Evolutionary conservation across 2,329 filamentous ascomycete genomes (phyloP), one percentile per base, ranked within the genome.

Genomic region (Leptographium flavum): DNA sequence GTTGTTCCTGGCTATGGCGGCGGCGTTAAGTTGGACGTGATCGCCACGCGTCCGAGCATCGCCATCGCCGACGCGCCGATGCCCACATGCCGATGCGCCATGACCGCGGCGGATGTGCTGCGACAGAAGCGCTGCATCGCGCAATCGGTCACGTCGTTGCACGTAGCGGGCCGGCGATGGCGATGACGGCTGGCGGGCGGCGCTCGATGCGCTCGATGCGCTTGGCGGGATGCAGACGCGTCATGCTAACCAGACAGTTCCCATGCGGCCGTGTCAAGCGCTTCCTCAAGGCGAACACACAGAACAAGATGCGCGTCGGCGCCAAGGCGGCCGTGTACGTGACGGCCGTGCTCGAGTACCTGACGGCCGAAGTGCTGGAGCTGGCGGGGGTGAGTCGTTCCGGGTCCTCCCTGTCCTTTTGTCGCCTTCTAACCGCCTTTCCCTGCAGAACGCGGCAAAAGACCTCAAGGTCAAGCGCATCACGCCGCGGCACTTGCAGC

Each of bases 381-480:
- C 75, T 98, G 54, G 92, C 92, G 63, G 92, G 92, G 66, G 78
- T 82, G 70, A 68, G 77, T 78, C 50, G 9, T 8, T 21, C 4
- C n/a, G 11, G 22, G n/a, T n/a, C n/a, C n/a, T n/a, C n/a, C n/a
- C n/a, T n/a, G n/a, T n/a, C 36, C 27, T 28, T 17, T 22, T 30
- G 21, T 21, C n/a, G n/a, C n/a, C n/a, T n/a, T n/a, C n/a, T n/a
- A n/a, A n/a, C n/a, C n/a, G n/a, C n/a, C n/a, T n/a, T n/a, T n/a
- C n/a, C n/a, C n/a, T n/a, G n/a, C 57, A 82, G 77, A 98, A 98
- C 64, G 92, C 92, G 45, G 92, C 92, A 66, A 96, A 96, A 76
- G 92, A 98, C 66, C 83, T 96, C 62, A 98, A 96, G 70, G 92
- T 96, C 70, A 98, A 96, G 81, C 92, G 92, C 68, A 98, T 98